phyloP scores from a whole-genome alignment of 495 filamentous ascomycete genomes.

The Tuber aestivum region DNA sequence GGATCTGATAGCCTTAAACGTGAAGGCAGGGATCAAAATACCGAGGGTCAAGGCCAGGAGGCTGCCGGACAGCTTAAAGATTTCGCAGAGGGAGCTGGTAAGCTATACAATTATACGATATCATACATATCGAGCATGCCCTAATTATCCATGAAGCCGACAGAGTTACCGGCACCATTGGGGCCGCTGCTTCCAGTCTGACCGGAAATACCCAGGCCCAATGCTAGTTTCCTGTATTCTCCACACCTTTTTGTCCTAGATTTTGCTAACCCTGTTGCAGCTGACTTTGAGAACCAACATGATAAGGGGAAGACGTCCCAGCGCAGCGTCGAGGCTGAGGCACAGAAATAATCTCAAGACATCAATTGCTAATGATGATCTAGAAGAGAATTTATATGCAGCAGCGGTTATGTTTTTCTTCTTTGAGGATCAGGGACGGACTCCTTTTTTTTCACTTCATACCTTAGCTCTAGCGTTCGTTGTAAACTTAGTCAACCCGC shows the following conservation, averaged over 20 bases:
- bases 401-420: not conserved
- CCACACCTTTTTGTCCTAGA: not conserved
- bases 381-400: not conserved
- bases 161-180: conserved; percentile 66
- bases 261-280: conserved; percentile 32
- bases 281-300: conserved; percentile 56
- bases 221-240: conserved; percentile 32
- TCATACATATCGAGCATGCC: not conserved
- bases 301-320: conserved; percentile 81
- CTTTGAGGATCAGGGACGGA: not conserved
- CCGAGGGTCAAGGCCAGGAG: conserved; percentile 71
- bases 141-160: conserved; percentile 48
- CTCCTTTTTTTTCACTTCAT: not conserved
- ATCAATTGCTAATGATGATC: not conserved
- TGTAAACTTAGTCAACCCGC: not conserved
- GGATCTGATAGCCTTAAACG: conserved; percentile 70
- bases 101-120: conserved; percentile 6
- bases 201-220: conserved; percentile 64
- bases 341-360: conserved; percentile 48
- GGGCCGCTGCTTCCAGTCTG: conserved; percentile 60
- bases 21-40: conserved; percentile 70
- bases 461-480: not conserved
- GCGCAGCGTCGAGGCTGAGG: conserved; percentile 75
- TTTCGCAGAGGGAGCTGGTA: conserved; percentile 55
- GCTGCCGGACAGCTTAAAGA: conserved; percentile 79